Base-by-base conservation (phyloP, 1,284 basidiomycete genomes). In the Trichosporon coremiiforme region DNA sequence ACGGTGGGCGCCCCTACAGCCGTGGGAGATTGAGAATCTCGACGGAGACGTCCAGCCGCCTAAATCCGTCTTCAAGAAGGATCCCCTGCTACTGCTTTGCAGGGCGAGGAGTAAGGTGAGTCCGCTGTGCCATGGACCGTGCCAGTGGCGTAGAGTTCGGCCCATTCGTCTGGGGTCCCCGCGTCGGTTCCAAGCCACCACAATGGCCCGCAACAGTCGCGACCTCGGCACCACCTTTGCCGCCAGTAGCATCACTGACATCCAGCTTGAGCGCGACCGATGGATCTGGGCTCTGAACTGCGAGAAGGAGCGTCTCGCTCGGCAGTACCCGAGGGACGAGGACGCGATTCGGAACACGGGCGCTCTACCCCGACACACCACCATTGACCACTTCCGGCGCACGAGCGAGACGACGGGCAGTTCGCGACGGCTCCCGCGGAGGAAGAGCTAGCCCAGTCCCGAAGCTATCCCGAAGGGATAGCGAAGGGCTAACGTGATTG, bases 221-320 rank as follows among this genome's bases (percentile, higher is more conserved):
- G 25, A 25, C 25, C 25, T 25, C 25, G 25, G 25, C 25, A 25
- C 25, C 25, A 25, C 25, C 25, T 25, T 25, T 25, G 25, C 25
- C 25, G 25, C 25, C 25, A 25, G 25, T 25, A 25, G 25, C 25
- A 25, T 25, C 25, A 64, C 70, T 66, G 35, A 65, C 65, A 5
- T 2, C 22, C 68, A 84, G 83, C 79, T 84, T 60, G 83, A 84
- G 69, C 71, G 83, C 25, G 82, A 84, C 75, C 68, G 79, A n/a
- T 84, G 83, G 83, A 76, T 84, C 0, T 82, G 81, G 80, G 80
- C 78, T 7, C 75, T 83, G 63, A 82, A 83, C 68, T 77, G 78
- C 20, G 83, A 84, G 71, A 83, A 81, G 75, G 81, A 84, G 69
- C 68, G 81, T 15, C 77, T 78, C 62, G 77, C 77, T 4, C 75